phyloP scores from a whole-genome alignment of 2,329 filamentous ascomycete genomes.

The Talaromyces sp. region DNA sequence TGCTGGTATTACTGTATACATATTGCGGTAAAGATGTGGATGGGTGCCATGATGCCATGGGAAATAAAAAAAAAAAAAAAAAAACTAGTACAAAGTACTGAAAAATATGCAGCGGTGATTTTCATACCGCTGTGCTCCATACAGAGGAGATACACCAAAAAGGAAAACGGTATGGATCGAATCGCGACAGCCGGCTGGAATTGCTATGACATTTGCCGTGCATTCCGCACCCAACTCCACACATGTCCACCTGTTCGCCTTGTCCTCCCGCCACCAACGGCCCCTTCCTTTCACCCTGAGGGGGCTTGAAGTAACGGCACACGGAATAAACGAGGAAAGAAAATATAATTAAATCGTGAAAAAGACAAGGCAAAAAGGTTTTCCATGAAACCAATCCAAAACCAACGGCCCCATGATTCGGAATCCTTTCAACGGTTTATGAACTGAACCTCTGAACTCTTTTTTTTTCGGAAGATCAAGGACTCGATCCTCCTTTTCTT shows the following conservation, averaged over 20 bases:
- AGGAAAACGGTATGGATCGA: conserved; percentile 2
- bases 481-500: background rate
- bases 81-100: too few relatives aligned
- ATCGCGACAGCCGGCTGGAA: conserved; percentile 5
- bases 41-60: background rate
- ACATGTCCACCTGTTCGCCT: conserved; percentile 5
- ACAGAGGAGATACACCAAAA: background rate
- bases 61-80: background rate
- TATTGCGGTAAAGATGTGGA: too few relatives aligned
- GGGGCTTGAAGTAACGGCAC: too few relatives aligned
- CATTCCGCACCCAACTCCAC: conserved; percentile 10
- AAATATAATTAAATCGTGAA: background rate
- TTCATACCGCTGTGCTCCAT: background rate
- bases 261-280: background rate
- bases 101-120: background rate
- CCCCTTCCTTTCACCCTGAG: conserved; percentile 1
- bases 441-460: background rate
- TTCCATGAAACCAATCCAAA: background rate
- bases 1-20: background rate
- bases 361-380: too few relatives aligned
- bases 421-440: background rate
- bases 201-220: conserved; percentile 10
- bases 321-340: background rate
- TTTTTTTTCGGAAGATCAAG: background rate
- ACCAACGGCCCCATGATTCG: background rate